Evolutionary conservation across 139 green algal genomes (phyloP).

Genomic region (Trebouxia sp.): DNA sequence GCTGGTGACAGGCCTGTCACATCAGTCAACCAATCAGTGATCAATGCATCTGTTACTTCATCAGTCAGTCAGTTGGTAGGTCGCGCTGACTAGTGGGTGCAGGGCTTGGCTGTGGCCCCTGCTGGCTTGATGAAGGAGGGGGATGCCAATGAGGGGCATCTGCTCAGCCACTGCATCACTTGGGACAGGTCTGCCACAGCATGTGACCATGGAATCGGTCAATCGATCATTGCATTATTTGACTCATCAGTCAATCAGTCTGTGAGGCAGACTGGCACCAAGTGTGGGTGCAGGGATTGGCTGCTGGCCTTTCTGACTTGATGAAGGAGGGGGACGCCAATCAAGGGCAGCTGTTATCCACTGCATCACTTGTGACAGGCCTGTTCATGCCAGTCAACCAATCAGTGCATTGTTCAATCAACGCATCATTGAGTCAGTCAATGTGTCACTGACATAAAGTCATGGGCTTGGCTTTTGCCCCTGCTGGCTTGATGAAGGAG

Average conservation of each 20-base stretch:
- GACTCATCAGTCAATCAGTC: too few species aligned
- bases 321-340: slow-evolving; percentile 36
- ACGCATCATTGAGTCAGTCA: neutral
- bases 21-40: neutral
- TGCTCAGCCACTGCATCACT: slow-evolving; percentile 27
- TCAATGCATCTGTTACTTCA: too few species aligned
- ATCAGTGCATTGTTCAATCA: neutral
- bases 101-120: neutral
- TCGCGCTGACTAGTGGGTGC: slow-evolving; percentile 17
- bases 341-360: slow-evolving; percentile 29
- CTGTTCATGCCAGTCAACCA: neutral
- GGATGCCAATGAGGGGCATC: slow-evolving; percentile 37
- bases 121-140: slow-evolving; percentile 23
- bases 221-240: too few species aligned
- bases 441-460: neutral
- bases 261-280: neutral
- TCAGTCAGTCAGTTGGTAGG: too few species aligned
- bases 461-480: neutral
- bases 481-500: neutral
- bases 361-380: slow-evolving; percentile 1
- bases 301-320: neutral
- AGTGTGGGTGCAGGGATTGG: neutral
- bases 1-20: slow-evolving; percentile 11
- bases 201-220: neutral
- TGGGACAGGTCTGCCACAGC: neutral